Base-by-base conservation (phyloP, 352 stramenopile species). In the Pythium myriotylum region DNA sequence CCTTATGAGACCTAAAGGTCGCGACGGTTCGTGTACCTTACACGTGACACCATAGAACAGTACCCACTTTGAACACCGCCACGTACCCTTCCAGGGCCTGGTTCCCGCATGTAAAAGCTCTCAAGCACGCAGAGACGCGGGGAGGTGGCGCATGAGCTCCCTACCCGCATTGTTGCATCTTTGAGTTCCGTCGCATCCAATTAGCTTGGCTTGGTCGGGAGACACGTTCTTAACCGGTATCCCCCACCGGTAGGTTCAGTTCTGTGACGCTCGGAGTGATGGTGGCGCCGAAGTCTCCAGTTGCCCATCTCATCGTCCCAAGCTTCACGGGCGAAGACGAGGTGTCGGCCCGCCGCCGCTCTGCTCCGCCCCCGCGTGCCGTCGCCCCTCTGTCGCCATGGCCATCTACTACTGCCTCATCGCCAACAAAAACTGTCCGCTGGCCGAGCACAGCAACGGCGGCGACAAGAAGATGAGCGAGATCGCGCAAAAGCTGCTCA, bases 331-430 rank as follows among this genome's bases (percentile, higher is more conserved):
- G 32, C 41, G 41, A 48, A 23, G 17, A 48, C 41, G 41, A 48
- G 41, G 29, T 35, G 29, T 10, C 29, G 29, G 29, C 29, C 17
- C 17, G 37, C 37, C 37, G 37, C 37, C 13, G 37, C 5, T 17
- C 37, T 43, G 33, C 8, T 40, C 33, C 8, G 8, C 33, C 14
- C 33, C 14, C 14, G 33, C 33, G 14, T 40, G 8, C 14, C 33
- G 14, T 14, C 33, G 14, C 33, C 33, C 14, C 49, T 20, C 4
- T 23, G 23, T 26, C 22, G 9, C 24, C 12, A 72, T 95, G 86
- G 72, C 85, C 55, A 95, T 95, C 70, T 94, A 83, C 68, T 95
- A 94, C 77, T 95, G 85, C 64, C 75, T 95, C 10, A 76, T 95
- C 54, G 86, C 85, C 46, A 95, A 95, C 67, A 74, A 71, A 53